Conservation (phyloP, 2,329 filamentous ascomycete species). For the Penicillium decumbens region DNA sequence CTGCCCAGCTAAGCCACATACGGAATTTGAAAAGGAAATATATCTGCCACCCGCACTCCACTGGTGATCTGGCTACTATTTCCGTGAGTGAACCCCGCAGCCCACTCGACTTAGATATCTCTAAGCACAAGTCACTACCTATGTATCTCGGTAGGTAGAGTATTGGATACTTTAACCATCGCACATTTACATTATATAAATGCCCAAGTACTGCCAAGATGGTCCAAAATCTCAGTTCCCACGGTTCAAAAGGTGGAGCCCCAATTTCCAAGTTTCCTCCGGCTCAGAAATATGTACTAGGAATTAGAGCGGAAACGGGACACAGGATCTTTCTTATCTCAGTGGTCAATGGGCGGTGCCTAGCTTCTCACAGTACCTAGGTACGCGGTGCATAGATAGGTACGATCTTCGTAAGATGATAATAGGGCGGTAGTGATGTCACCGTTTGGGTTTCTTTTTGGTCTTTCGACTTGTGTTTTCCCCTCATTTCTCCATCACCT, state of each 20-base stretch:
- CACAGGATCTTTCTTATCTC: background rate
- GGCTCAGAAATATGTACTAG: background rate
- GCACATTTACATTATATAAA: background rate
- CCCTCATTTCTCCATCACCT: background rate
- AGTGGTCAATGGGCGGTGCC: background rate
- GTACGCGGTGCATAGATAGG: background rate
- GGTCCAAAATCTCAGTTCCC: background rate
- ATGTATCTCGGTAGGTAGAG: background rate
- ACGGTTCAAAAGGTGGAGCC: background rate
- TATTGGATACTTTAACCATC: background rate
- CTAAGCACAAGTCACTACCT: background rate
- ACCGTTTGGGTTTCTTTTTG: background rate
- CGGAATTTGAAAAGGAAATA: background rate
- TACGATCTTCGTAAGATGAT: background rate
- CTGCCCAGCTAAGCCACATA: too few relatives aligned
- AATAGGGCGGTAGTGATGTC: conserved; percentile 15
- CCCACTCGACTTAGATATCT: background rate
- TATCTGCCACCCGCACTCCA: background rate
- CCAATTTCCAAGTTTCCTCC: background rate
- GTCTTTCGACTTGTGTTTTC: background rate
- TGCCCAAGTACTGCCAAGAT: background rate
- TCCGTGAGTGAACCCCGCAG: background rate
- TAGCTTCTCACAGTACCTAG: background rate
- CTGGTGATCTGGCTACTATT: background rate
- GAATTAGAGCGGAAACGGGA: background rate